Base-by-base conservation (phyloP, 306 rosid species). In the Lupinus albus region DNA sequence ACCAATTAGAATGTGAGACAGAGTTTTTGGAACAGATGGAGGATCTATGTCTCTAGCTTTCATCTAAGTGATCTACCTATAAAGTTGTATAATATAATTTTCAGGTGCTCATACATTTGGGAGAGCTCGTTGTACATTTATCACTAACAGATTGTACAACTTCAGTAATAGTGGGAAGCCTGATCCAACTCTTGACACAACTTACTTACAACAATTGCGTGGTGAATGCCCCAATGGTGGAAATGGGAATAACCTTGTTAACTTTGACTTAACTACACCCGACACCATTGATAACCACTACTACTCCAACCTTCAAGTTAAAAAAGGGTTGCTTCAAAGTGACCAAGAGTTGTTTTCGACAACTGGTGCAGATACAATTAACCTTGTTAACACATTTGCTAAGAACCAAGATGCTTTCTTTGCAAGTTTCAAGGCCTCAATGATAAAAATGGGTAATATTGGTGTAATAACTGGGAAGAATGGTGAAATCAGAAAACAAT, bases 51-150 rank as follows among this genome's bases (percentile, higher is more conserved):
- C n/a, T n/a, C n/a, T n/a, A n/a, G n/a, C n/a, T n/a, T n/a, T n/a
- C n/a, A n/a, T n/a, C n/a, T n/a, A n/a, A n/a, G n/a, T n/a, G n/a
- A 30, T 12, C 38, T 21, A 8, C 5, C 6, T 33, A 33, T 18
- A 25, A 11, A 55, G 1, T 5, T 57, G 4, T 13, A 9, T 36
- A 6, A 18, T 13, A 9, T 36, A 6, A 18, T 17, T 15, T 47
- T 7, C 66, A 81, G 85, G 85, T 36, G 85, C 85, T 45, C 85
- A 81, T 33, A 78, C 85, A 30, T 45, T 78, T 41, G 85, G 85
- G 2, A 74, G 66, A 35, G 42, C 82, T 52, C 74, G 61, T 0
- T 81, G 85, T 32, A 1, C 35, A 3, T 28, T 30, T 12, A 59
- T 74, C 8, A 3, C 0, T 0, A 2, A 1, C 5, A 64, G 83